Evolutionary conservation across 164 flowering plant species (phyloP).

Genomic region (Magnolia changhungtana): DNA sequence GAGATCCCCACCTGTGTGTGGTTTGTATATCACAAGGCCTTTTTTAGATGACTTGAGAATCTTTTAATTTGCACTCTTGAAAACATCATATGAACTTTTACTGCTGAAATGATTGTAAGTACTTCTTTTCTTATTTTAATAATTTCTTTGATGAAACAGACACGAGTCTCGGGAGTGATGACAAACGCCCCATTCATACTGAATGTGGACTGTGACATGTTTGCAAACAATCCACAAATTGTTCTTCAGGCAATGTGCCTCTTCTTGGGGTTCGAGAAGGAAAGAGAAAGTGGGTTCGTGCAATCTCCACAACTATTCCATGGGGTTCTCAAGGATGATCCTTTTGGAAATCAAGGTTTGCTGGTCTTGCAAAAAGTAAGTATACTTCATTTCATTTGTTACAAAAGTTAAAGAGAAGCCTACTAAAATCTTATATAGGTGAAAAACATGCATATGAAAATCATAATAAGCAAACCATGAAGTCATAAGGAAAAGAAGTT

Average conservation of each 20-base stretch:
- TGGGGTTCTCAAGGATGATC: constrained; percentile 38
- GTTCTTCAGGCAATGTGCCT: constrained; percentile 52
- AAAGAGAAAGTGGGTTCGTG: constrained; percentile 35
- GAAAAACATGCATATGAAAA: too few relatives aligned
- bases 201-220: constrained; percentile 73
- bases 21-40: too few relatives aligned
- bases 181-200: constrained; percentile 66
- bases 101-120: too few relatives aligned
- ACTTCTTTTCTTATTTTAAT: too few relatives aligned
- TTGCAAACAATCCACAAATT: constrained; percentile 42
- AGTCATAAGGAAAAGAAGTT: too few relatives aligned
- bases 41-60: too few relatives aligned
- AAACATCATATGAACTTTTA: too few relatives aligned
- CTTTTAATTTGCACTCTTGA: too few relatives aligned
- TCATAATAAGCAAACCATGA: too few relatives aligned
- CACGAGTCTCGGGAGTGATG: constrained; percentile 60
- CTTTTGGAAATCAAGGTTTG: constrained; percentile 33
- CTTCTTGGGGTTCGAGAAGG: constrained; percentile 26
- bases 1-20: too few relatives aligned
- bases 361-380: constrained; percentile 23
- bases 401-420: too few relatives aligned
- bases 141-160: constrained; percentile 20
- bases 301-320: constrained; percentile 50
- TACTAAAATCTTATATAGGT: too few relatives aligned
- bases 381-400: neutral